Conservation (phyloP, 768 basidiomycete genomes). For the Pleurotus citrinopileatus region DNA sequence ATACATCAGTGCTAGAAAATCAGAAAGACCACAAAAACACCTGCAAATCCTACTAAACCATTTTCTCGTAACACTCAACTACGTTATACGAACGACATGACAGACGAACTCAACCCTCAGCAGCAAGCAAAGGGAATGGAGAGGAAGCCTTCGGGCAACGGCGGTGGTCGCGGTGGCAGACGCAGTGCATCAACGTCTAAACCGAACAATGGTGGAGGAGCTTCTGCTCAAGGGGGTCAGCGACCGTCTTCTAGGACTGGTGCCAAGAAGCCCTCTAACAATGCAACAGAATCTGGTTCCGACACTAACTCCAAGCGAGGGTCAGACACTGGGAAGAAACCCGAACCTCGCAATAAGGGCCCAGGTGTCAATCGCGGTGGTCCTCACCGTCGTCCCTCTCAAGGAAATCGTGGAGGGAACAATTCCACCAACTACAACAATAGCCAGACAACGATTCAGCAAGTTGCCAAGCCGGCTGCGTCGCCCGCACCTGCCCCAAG, state of each 20-base stretch:
- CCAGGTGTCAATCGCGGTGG: constrained; percentile 42
- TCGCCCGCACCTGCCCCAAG: constrained; percentile 48
- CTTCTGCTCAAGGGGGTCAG: constrained; percentile 39
- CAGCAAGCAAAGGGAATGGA: constrained; percentile 64
- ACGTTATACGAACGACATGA: constrained; percentile 82
- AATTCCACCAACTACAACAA: constrained; percentile 18
- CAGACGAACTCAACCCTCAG: constrained; percentile 68
- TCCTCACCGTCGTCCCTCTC: constrained; percentile 39
- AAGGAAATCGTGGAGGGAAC: constrained; percentile 40
- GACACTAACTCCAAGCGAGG: constrained; percentile 65
- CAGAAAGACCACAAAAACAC: constrained; percentile 40
- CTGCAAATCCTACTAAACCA: constrained; percentile 47
- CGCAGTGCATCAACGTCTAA: constrained; percentile 54
- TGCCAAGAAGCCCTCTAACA: constrained; percentile 55
- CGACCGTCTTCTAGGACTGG: constrained; percentile 65
- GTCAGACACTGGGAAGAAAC: constrained; percentile 51
- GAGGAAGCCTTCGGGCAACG: constrained; percentile 55
- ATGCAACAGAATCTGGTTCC: constrained; percentile 64
- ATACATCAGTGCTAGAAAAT: constrained; percentile 28
- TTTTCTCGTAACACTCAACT: constrained; percentile 33
- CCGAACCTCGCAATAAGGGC: constrained; percentile 55
- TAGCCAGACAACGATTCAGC: constrained; percentile 38
- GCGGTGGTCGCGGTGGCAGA: constrained; percentile 51
- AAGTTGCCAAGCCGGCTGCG: constrained; percentile 31
- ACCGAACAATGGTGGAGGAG: constrained; percentile 39